A percentile compares a stretch with the other conserved stretches of the same genome.
phyloP scores from a whole-genome alignment of 2,329 filamentous ascomycete species.

The Paraconiothyrium brasiliense region DNA sequence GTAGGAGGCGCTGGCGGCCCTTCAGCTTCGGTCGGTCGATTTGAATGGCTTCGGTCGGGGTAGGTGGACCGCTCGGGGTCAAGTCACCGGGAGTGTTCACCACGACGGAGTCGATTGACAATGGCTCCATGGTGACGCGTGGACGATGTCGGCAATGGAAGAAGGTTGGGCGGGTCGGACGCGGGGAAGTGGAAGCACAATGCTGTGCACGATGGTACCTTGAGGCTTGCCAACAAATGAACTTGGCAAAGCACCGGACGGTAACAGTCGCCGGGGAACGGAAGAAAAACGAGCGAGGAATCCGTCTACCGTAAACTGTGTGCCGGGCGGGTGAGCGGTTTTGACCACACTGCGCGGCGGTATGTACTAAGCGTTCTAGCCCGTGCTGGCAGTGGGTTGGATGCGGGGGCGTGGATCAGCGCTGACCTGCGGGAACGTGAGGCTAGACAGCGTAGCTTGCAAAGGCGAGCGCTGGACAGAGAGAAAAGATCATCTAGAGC shows the following conservation, averaged over 20 bases:
- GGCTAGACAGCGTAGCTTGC: neutral
- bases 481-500: neutral
- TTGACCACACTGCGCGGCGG: neutral
- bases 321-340: constrained; percentile 6
- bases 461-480: neutral
- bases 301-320: neutral
- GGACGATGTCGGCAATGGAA: neutral
- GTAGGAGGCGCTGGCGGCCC: constrained; percentile 74
- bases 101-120: constrained; percentile 51
- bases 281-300: neutral
- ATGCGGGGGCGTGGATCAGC: constrained; percentile 8
- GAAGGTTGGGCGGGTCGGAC: constrained; percentile 15
- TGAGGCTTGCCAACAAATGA: constrained; percentile 3
- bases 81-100: constrained; percentile 41
- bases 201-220: constrained; percentile 9
- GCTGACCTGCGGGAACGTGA: neutral
- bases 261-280: constrained; percentile 5
- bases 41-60: constrained; percentile 38
- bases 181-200: constrained; percentile 23
- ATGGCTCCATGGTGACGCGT: constrained; percentile 43
- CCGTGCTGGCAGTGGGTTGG: neutral
- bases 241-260: constrained; percentile 21
- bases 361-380: constrained; percentile 1
- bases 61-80: constrained; percentile 20
- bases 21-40: constrained; percentile 66